Base-by-base conservation (phyloP, 345 rosid species). In the Hypericum androsaemum region DNA sequence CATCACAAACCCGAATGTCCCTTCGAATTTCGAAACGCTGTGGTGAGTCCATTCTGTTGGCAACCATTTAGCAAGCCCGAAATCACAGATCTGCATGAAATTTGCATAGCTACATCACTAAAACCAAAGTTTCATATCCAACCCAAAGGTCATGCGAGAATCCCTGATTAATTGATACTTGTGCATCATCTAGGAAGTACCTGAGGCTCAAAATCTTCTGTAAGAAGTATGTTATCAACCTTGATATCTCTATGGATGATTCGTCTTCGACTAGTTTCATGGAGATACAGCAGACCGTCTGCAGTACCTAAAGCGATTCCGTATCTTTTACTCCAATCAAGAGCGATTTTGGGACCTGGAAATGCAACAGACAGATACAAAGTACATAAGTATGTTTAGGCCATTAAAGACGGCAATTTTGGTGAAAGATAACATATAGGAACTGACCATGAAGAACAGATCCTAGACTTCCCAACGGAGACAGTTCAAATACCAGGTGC, bases 191-290 rank as follows among this genome's bases (percentile, higher is more conserved):
- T n/a, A n/a, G n/a, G n/a, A n/a, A 38, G 48, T 80, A 83, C 92
- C 87, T 89, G 92, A 60, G 98, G 85, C 72, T 75, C 89, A 60
- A 79, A 90, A 64, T 86, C 83, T 51, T 84, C 84, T 0, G 96
- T 78, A 50, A 90, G 94, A 53, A 90, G 87, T 67, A 90, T 84
- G 62, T 86, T 90, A 62, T 90, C 98, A 8, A 80, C 84, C 77
- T 90, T 90, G 57, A 90, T 90, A 64, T 90, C 98, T 67, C 98
- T 73, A 61, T 90, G 98, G 67, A 90, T 90, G 74, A 90, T 86
- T 64, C 98, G 66, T 67, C 72, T 86, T 41, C 72, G 80, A 76
- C 98, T 82, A 64, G 58, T 46, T 56, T 86, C 92, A 8, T 90
- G 98, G 62, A 90, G 98, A 76, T 90, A 90, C 60, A 74, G 53